phyloP scores from a whole-genome alignment of 169 alveolate genomes.

The Eimeria necatrix region DNA sequence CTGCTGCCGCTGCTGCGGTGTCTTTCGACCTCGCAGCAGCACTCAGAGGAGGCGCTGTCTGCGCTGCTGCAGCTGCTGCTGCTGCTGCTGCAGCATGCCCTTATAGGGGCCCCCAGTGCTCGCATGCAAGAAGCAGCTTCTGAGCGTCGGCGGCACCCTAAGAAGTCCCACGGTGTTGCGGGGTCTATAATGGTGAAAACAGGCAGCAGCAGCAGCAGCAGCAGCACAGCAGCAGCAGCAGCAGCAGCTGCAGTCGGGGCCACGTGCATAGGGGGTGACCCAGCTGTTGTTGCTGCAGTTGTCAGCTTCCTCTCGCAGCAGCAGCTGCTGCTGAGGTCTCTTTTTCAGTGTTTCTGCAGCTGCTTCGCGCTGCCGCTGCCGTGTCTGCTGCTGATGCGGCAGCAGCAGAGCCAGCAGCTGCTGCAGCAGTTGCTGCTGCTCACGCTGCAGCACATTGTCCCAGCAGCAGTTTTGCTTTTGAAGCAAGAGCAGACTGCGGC shows the following conservation, averaged over 20 bases:
- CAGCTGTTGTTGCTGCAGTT: constrained; percentile 32
- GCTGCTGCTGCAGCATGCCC: constrained; percentile 52
- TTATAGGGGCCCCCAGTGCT: neutral
- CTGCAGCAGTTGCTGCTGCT: constrained; percentile 64
- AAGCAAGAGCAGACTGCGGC: neutral
- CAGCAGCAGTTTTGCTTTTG: neutral
- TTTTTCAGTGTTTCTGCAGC: neutral
- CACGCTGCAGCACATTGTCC: constrained; percentile 39
- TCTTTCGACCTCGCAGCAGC: constrained; percentile 44
- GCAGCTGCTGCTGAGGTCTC: constrained; percentile 38
- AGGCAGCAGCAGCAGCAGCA: constrained; percentile 21
- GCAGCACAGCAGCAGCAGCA: constrained; percentile 25
- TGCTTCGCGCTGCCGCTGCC: constrained; percentile 51
- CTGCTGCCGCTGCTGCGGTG: constrained; percentile 59
- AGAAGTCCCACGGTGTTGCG: neutral
- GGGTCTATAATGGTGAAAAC: neutral
- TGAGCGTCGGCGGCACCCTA: neutral
- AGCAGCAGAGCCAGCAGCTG: constrained; percentile 47
- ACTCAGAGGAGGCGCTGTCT: constrained; percentile 37
- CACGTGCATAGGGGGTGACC: constrained; percentile 5
- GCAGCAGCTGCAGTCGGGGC: constrained; percentile 32
- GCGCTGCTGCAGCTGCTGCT: constrained; percentile 63
- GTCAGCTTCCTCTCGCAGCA: neutral
- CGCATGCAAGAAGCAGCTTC: neutral
- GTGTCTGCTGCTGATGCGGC: constrained; percentile 20